Percentiles rank a stretch among this genome's conserved stretches.
phyloP scores from a whole-genome alignment of 495 filamentous ascomycete species.

The Aspergillus taichungensis region DNA sequence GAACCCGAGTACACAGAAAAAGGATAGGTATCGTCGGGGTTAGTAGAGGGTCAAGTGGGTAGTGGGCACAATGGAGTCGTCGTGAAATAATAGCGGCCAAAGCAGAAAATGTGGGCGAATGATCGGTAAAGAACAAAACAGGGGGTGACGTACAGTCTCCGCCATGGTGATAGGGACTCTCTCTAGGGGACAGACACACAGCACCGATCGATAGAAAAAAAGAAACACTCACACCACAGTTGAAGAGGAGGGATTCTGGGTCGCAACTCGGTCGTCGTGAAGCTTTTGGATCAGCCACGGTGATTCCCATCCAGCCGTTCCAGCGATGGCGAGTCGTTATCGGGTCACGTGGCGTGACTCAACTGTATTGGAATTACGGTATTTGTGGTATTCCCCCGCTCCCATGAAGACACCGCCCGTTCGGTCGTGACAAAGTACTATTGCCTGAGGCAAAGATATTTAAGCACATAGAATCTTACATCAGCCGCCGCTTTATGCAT shows the following conservation, averaged over 20 bases:
- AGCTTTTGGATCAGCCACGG: too few species aligned
- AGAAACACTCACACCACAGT: too few species aligned
- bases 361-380: neutral
- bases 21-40: too few species aligned
- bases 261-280: too few species aligned
- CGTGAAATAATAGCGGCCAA: too few species aligned
- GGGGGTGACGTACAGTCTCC: conserved; percentile 47
- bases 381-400: conserved; percentile 1
- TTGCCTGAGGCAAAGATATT: too few species aligned
- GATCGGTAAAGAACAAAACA: conserved; percentile 32
- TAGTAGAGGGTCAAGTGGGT: too few species aligned
- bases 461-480: neutral
- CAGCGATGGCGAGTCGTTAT: conserved; percentile 2
- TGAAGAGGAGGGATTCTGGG: too few species aligned
- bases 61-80: too few species aligned
- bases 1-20: too few species aligned
- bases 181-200: neutral
- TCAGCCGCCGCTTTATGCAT: neutral
- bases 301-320: conserved; percentile 14
- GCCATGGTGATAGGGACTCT: conserved; percentile 22
- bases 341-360: conserved; percentile 3
- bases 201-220: too few species aligned
- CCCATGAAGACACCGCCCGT: neutral
- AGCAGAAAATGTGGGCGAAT: conserved; percentile 1
- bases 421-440: too few species aligned